Evolutionary conservation across 768 basidiomycete genomes (phyloP).

Genomic region (Lyophyllum semitale): DNA sequence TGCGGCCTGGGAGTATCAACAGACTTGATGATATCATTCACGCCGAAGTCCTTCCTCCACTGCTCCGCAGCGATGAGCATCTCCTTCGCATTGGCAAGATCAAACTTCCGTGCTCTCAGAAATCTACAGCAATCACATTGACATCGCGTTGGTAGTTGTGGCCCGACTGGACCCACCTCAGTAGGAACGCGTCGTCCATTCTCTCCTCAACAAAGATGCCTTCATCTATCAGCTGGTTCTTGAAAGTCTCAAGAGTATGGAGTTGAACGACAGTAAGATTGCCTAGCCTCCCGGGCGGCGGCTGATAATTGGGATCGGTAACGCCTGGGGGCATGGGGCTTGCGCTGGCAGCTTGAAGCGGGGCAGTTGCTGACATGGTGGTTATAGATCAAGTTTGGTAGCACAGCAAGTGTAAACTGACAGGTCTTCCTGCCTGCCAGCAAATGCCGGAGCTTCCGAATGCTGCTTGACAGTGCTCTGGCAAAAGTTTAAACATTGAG

Average conservation of each 20-base stretch:
- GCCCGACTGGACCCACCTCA: slow-evolving; percentile 2
- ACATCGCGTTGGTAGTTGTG: background rate
- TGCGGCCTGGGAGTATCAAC: slow-evolving; percentile 23
- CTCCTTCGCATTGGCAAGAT: slow-evolving; percentile 74
- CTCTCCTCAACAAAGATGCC: slow-evolving; percentile 60
- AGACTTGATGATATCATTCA: slow-evolving; percentile 72
- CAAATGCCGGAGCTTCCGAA: background rate
- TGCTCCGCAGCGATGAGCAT: slow-evolving; percentile 85
- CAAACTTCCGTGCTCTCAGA: slow-evolving; percentile 91
- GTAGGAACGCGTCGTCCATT: slow-evolving; percentile 44
- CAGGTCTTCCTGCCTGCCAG: background rate
- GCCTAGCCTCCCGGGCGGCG: slow-evolving; percentile 71
- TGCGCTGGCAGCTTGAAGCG: slow-evolving; percentile 43
- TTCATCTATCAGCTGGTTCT: slow-evolving; percentile 60
- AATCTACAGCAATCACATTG: slow-evolving; percentile 52
- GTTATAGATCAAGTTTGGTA: slow-evolving; percentile 7
- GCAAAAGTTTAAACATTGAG: background rate
- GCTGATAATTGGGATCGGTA: slow-evolving; percentile 65
- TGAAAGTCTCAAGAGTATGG: slow-evolving; percentile 67
- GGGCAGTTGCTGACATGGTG: slow-evolving; percentile 4
- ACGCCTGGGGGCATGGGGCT: slow-evolving; percentile 59
- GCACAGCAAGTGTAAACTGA: slow-evolving; percentile 2
- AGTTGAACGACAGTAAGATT: slow-evolving; percentile 67
- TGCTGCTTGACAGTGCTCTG: background rate
- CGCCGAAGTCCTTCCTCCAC: slow-evolving; percentile 87